phyloP scores from a whole-genome alignment of 148 eudicot species.

The Fagopyrum tataricum region DNA sequence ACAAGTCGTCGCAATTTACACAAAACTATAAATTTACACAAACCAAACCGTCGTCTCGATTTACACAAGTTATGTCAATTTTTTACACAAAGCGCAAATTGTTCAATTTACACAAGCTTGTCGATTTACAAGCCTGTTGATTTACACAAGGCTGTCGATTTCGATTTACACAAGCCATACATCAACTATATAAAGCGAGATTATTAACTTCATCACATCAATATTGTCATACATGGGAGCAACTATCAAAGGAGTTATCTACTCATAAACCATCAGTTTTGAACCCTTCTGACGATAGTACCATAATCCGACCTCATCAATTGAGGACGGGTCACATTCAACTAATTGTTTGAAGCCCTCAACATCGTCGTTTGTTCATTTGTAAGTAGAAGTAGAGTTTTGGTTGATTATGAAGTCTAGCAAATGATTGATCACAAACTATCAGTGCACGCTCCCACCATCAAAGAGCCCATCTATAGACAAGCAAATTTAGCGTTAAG shows the following conservation, averaged over 20 bases:
- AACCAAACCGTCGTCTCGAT: too few species aligned
- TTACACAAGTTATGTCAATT: too few species aligned
- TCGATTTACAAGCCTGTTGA: too few species aligned
- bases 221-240: slow-evolving; percentile 62
- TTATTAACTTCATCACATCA: slow-evolving; percentile 49
- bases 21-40: too few species aligned
- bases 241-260: slow-evolving; percentile 72
- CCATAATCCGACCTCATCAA: slow-evolving; percentile 59
- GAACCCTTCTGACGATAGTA: slow-evolving; percentile 60
- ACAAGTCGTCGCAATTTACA: too few species aligned
- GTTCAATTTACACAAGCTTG: too few species aligned
- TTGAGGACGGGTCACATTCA: slow-evolving; percentile 36
- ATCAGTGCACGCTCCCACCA: slow-evolving; percentile 23
- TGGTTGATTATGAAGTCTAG: too few species aligned
- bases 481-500: not conserved
- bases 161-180: too few species aligned
- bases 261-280: slow-evolving; percentile 53
- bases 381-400: too few species aligned
- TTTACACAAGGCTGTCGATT: too few species aligned
- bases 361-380: slow-evolving; percentile 55
- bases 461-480: not conserved
- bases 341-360: slow-evolving; percentile 38
- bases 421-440: too few species aligned
- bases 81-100: too few species aligned
- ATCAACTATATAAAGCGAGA: slow-evolving; percentile 45